Evolutionary conservation across 2,329 filamentous ascomycete genomes (phyloP).

Genomic region (Hypocrella siamensis): DNA sequence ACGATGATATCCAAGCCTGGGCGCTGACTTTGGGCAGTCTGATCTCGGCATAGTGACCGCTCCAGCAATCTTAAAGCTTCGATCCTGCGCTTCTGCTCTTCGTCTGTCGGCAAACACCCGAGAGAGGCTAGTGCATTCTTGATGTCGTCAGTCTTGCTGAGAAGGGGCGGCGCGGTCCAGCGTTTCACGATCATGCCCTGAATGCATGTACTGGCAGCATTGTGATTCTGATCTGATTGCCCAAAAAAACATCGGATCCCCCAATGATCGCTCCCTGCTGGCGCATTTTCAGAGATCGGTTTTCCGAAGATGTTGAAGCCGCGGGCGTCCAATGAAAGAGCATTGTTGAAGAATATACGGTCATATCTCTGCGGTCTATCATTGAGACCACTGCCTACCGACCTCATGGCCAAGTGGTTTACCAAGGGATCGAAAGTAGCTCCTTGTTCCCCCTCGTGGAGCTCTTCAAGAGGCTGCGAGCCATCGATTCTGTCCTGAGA

Average conservation of each 20-base stretch:
- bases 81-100: constrained; percentile 24
- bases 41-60: constrained; percentile 20
- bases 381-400: constrained; percentile 28
- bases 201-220: neutral
- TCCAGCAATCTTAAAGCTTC: constrained; percentile 30
- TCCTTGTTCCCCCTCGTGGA: constrained; percentile 44
- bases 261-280: constrained; percentile 39
- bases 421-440: constrained; percentile 46
- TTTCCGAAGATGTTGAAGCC: constrained; percentile 43
- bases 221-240: neutral
- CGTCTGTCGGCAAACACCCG: constrained; percentile 27
- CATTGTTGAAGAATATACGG: constrained; percentile 38
- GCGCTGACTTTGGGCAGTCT: constrained; percentile 5
- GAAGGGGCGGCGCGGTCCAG: constrained; percentile 11
- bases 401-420: constrained; percentile 39
- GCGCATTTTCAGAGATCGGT: neutral
- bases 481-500: constrained; percentile 12
- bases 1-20: constrained; percentile 27
- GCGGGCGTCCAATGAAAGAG: constrained; percentile 14
- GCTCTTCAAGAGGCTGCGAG: constrained; percentile 14
- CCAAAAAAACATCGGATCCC: constrained; percentile 31
- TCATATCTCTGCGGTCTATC: constrained; percentile 50
- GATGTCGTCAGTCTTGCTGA: constrained; percentile 19
- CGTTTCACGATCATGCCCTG: constrained; percentile 12
- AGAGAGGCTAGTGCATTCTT: constrained; percentile 19